These are phyloP conservation scores for Graphiopsis chlorocephala DNA, from an alignment of 2,329 filamentous ascomycete genomes.

Conservation along the genomic window DNA sequence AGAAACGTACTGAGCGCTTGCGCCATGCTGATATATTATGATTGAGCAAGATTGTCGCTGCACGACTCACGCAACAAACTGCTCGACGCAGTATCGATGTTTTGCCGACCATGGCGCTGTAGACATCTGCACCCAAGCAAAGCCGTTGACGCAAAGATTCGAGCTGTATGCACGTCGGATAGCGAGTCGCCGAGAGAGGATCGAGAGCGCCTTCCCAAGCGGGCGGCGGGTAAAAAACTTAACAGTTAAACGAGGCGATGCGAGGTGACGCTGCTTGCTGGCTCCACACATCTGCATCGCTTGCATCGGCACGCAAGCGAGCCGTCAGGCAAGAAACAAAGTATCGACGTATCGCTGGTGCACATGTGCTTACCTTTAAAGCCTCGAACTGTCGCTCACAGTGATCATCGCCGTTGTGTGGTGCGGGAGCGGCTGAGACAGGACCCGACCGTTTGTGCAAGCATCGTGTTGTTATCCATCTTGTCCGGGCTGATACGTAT, in stretches of 20 bases:
- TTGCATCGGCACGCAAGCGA: slow-evolving; percentile 15
- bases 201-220: not conserved
- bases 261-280: not conserved
- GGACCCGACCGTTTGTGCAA: not conserved
- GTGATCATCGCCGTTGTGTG: not conserved
- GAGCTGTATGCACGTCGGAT: slow-evolving; percentile 1
- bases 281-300: slow-evolving; percentile 5
- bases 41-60: not conserved
- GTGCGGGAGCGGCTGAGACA: not conserved
- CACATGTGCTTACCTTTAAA: not conserved
- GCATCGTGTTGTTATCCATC: not conserved
- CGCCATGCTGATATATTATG: not conserved
- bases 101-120: not conserved
- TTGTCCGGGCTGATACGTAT: not conserved
- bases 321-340: not conserved
- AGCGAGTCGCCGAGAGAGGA: not conserved
- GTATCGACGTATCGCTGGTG: not conserved
- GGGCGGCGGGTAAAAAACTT: not conserved
- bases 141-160: not conserved
- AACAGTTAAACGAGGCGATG: slow-evolving; percentile 1
- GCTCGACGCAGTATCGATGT: not conserved
- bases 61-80: not conserved
- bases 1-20: not conserved
- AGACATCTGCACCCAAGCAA: not conserved
- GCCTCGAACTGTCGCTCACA: not conserved